These are phyloP conservation scores for Hymenotorrendiella dingleyae DNA, from an alignment of 2,329 filamentous ascomycete species.

Conservation along the genomic window DNA sequence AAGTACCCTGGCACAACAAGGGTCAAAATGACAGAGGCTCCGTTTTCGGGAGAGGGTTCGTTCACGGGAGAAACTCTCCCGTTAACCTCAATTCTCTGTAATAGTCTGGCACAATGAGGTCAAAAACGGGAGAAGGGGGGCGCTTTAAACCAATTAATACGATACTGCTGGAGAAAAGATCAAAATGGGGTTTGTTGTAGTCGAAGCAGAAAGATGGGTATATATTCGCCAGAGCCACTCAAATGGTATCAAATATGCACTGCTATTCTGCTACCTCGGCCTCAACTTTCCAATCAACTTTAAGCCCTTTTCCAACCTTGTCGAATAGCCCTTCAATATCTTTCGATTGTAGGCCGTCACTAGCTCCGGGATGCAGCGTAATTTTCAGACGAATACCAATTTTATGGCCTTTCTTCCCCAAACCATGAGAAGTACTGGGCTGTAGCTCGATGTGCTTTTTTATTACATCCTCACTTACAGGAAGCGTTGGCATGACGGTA, in stretches of 20 bases:
- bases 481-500: slow-evolving; percentile 2
- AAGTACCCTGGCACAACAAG: no score
- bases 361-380: slow-evolving; percentile 20
- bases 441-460: slow-evolving; percentile 2
- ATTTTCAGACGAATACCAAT: slow-evolving; percentile 34
- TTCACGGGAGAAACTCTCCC: background rate
- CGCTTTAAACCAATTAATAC: no score
- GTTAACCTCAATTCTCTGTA: background rate
- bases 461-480: background rate
- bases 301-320: slow-evolving; percentile 50
- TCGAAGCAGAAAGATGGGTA: background rate
- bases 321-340: slow-evolving; percentile 35
- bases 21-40: no score
- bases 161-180: no score
- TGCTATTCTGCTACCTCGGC: slow-evolving; percentile 15
- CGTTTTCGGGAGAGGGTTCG: no score
- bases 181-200: no score
- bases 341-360: slow-evolving; percentile 8
- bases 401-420: slow-evolving; percentile 17
- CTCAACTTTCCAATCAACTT: slow-evolving; percentile 33
- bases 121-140: no score
- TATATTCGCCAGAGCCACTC: background rate
- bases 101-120: no score
- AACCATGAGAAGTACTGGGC: slow-evolving; percentile 2
- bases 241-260: background rate